Evolutionary conservation across 305 asterid genomes (phyloP).

Genomic region (Solanum chacoense): DNA sequence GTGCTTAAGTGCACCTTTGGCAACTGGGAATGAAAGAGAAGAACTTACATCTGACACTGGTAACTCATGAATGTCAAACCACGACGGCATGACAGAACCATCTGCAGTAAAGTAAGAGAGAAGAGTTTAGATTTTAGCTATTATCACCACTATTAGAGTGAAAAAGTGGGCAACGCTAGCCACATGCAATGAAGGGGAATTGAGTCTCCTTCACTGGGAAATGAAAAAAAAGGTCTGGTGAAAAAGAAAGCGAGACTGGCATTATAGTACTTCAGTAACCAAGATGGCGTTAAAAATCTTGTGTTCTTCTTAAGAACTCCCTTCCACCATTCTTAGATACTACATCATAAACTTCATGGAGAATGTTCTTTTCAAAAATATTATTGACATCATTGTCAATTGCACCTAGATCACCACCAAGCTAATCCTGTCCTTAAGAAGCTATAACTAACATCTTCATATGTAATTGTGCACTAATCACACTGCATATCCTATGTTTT

Average conservation of each 20-base stretch:
- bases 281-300: background rate
- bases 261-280: background rate
- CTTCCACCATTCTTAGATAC: background rate
- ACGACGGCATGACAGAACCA: conserved; percentile 89
- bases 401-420: background rate
- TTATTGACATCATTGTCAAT: background rate
- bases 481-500: background rate
- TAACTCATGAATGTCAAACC: conserved; percentile 90
- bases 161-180: background rate
- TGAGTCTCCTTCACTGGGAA: background rate
- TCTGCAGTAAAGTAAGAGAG: conserved; percentile 30
- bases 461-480: background rate
- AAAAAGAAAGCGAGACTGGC: background rate
- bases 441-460: background rate
- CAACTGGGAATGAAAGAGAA: background rate
- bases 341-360: background rate
- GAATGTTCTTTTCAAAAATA: background rate
- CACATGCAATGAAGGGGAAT: background rate
- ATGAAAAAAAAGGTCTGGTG: background rate
- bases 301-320: background rate
- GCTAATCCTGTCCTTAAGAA: background rate
- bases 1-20: background rate
- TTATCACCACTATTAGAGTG: background rate
- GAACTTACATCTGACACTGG: conserved; percentile 88
- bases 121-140: background rate